Conservation (phyloP, 169 alveolate genomes). For the Plasmodium malariae region DNA sequence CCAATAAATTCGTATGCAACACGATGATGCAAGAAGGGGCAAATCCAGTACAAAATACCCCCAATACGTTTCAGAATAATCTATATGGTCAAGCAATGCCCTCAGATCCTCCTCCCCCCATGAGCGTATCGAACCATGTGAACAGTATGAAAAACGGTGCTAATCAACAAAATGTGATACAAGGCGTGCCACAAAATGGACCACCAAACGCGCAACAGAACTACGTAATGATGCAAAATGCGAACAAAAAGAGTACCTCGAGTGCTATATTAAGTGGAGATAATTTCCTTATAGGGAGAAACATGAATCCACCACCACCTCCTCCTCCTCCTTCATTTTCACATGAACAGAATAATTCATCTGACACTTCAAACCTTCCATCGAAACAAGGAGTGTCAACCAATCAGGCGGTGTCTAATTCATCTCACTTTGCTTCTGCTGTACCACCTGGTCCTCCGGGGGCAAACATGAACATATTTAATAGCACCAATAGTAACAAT, state of each 20-base stretch:
- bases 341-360: not conserved
- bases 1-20: not conserved
- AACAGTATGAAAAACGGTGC: not conserved
- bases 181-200: conserved; percentile 2
- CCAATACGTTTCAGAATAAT: not conserved
- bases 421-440: not conserved
- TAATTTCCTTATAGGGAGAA: not conserved
- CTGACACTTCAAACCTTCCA: not conserved
- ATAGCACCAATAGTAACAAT: too few relatives aligned
- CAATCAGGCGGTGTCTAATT: not conserved
- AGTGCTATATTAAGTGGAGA: conserved; percentile 6
- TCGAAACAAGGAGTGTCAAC: conserved; percentile 6
- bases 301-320: conserved; percentile 14
- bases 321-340: conserved; percentile 31
- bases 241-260: conserved; percentile 27
- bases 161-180: conserved; percentile 5
- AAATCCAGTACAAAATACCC: not conserved
- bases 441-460: not conserved
- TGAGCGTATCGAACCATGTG: not conserved
- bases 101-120: not conserved
- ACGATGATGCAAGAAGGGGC: not conserved
- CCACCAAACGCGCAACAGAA: not conserved
- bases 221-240: conserved; percentile 16
- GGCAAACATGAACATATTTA: too few relatives aligned
- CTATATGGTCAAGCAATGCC: conserved; percentile 35